A percentile compares a stretch with the other conserved stretches of the same genome.
Conservation (phyloP, 2,329 filamentous ascomycete genomes). For the Rasamsonia emersonii region DNA sequence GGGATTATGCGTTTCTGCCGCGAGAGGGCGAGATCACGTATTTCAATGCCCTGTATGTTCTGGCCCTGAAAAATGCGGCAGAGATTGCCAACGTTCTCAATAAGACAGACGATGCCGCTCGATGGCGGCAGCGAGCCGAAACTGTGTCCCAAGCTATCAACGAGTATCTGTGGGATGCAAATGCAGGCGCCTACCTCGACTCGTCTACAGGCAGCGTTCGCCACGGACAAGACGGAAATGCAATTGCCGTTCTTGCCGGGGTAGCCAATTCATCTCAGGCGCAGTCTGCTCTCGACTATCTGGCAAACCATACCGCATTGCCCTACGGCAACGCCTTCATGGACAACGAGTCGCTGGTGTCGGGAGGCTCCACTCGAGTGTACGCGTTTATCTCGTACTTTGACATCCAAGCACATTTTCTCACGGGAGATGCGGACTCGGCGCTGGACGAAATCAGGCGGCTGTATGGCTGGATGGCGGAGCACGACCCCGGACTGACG, state of each 20-base stretch:
- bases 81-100: constrained; percentile 8
- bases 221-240: constrained; percentile 13
- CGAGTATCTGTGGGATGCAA: constrained; percentile 9
- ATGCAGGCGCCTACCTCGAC: constrained; percentile 10
- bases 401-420: constrained; percentile 44
- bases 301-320: constrained; percentile 25
- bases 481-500: constrained; percentile 39
- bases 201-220: constrained; percentile 5
- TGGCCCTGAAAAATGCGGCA: constrained; percentile 10
- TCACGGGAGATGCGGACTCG: constrained; percentile 21
- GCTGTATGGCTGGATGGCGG: constrained; percentile 44
- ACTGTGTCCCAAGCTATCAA: constrained; percentile 5
- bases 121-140: constrained; percentile 7
- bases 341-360: constrained; percentile 34
- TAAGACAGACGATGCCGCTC: constrained; percentile 5
- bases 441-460: constrained; percentile 40
- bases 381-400: constrained; percentile 49
- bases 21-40: constrained; percentile 43
- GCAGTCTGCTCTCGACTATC: constrained; percentile 28
- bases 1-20: constrained; percentile 45
- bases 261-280: constrained; percentile 18
- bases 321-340: constrained; percentile 47
- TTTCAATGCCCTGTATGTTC: constrained; percentile 30
- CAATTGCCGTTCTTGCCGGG: constrained; percentile 16
- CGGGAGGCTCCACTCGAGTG: constrained; percentile 37